A percentile compares a stretch with the other conserved stretches of the same genome.
phyloP scores from a whole-genome alignment of 1,284 basidiomycete species.

The Naganishia liquefaciens region DNA sequence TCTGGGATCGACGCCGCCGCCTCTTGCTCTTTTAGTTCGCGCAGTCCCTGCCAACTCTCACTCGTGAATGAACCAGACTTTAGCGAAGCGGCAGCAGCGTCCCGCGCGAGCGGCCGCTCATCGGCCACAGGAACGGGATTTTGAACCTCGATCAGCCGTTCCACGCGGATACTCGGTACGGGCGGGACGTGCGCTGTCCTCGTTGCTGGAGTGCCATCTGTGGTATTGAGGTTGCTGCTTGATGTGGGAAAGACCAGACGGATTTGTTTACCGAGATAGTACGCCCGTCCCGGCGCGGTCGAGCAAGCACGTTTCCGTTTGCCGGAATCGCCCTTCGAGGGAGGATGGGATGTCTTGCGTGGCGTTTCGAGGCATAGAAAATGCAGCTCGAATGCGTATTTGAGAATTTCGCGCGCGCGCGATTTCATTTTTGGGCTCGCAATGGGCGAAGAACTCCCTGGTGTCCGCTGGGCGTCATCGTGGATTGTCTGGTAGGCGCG shows the following conservation, averaged over 20 bases:
- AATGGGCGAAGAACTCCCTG: not conserved
- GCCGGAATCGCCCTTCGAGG: too few species aligned
- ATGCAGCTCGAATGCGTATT: constrained; percentile 55
- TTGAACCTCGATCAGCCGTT: constrained; percentile 49
- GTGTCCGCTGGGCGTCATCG: not conserved
- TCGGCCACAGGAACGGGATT: constrained; percentile 32
- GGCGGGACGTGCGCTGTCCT: not conserved
- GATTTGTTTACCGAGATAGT: constrained; percentile 47
- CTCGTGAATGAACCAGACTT: constrained; percentile 26
- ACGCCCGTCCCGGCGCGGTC: constrained; percentile 37
- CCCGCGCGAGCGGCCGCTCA: too few species aligned
- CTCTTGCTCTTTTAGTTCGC: too few species aligned
- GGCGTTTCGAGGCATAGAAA: constrained; percentile 45
- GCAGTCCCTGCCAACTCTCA: constrained; percentile 33
- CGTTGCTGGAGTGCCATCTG: not conserved
- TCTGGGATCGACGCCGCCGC: too few species aligned
- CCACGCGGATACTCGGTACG: constrained; percentile 38
- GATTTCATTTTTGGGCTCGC: not conserved
- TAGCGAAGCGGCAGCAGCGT: constrained; percentile 4
- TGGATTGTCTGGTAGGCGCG: constrained; percentile 40
- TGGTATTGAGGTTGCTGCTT: constrained; percentile 12
- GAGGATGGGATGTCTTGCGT: not conserved
- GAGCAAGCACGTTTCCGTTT: not conserved
- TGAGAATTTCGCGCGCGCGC: constrained; percentile 42
- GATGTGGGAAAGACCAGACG: constrained; percentile 47